These are phyloP conservation scores for Kwoniella dendrophila DNA, from an alignment of 768 basidiomycete genomes.

Conservation along the genomic window DNA sequence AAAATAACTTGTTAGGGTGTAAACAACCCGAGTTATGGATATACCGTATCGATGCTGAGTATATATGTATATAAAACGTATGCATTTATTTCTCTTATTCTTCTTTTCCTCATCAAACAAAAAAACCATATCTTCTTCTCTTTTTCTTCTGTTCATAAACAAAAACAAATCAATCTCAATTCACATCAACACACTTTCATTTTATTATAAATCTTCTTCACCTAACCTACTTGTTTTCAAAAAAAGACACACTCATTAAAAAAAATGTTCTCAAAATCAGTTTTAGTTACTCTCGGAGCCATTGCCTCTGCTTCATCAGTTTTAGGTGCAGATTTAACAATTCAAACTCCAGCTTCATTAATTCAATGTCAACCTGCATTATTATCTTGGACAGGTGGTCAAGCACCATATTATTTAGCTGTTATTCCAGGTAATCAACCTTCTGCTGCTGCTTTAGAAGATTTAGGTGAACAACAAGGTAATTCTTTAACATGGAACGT, in stretches of 20 bases:
- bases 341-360: constrained; percentile 44
- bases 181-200: no score
- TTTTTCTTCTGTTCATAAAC: no score
- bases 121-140: no score
- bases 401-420: constrained; percentile 42
- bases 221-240: no score
- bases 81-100: no score
- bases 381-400: constrained; percentile 39
- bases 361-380: constrained; percentile 43
- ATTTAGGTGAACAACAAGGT: constrained; percentile 36
- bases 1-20: no score
- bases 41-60: no score
- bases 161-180: no score
- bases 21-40: no score
- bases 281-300: constrained; percentile 19
- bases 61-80: no score
- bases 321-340: constrained; percentile 36
- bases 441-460: constrained; percentile 37
- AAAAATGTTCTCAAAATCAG: constrained; percentile 31
- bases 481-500: constrained; percentile 46
- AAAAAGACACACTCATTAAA: constrained; percentile 9
- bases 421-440: constrained; percentile 47
- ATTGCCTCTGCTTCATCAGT: constrained; percentile 26
- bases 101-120: no score
- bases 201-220: no score